Percentiles rank a stretch among this genome's conserved stretches.
These are phyloP conservation scores for Apophysomyces sp. DNA, from an alignment of 371 early-diverging fungal species.

Conservation along the genomic window DNA sequence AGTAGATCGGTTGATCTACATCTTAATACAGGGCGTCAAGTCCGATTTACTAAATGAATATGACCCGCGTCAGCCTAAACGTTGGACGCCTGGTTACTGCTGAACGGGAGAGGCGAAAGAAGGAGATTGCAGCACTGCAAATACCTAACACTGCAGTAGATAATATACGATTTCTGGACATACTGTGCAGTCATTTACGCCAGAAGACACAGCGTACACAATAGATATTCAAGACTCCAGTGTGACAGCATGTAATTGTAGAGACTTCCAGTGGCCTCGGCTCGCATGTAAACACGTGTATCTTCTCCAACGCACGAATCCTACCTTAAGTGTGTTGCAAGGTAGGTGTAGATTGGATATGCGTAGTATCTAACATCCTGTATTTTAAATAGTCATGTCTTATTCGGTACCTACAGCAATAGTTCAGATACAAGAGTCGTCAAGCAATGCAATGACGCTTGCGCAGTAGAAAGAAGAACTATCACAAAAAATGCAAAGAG, in stretches of 20 bases:
- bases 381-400: not conserved
- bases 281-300: not conserved
- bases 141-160: not conserved
- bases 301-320: not conserved
- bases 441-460: too few relatives aligned
- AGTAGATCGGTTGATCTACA: conserved; percentile 3
- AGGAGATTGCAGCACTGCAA: not conserved
- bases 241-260: not conserved
- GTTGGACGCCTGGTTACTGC: not conserved
- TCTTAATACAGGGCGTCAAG: conserved; percentile 1
- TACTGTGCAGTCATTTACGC: too few relatives aligned
- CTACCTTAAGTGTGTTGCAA: not conserved
- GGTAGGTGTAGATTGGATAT: not conserved
- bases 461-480: not conserved
- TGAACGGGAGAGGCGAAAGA: not conserved
- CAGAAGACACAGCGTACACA: too few relatives aligned
- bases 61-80: not conserved
- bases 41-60: not conserved
- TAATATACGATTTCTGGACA: too few relatives aligned
- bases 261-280: not conserved
- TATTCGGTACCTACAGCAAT: not conserved
- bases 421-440: too few relatives aligned
- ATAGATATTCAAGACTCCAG: not conserved
- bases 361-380: not conserved
- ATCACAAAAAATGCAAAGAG: not conserved